A percentile compares a stretch with the other conserved stretches of the same genome.
Evolutionary conservation across 2,329 filamentous ascomycete genomes (phyloP).

Genomic region (Apiospora sp.): DNA sequence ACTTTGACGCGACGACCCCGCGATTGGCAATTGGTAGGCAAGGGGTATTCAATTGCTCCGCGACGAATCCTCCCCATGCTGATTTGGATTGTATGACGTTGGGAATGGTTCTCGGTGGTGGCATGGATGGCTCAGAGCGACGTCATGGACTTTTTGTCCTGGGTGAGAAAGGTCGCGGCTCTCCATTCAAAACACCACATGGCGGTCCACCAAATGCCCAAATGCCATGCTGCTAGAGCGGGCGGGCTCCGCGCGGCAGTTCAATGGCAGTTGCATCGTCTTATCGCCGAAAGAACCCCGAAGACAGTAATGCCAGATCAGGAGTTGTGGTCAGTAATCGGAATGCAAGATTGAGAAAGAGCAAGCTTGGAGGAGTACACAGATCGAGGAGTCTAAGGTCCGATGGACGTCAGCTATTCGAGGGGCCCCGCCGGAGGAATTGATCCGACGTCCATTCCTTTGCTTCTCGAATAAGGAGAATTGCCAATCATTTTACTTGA

Average conservation of each 20-base stretch:
- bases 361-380: neutral
- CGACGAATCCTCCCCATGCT: neutral
- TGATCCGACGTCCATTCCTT: neutral
- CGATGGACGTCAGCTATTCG: neutral
- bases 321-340: neutral
- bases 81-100: conserved; percentile 7
- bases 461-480: no score
- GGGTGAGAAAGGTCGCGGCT: neutral
- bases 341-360: neutral
- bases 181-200: conserved; percentile 12
- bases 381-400: neutral
- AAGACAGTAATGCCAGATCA: neutral
- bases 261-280: neutral
- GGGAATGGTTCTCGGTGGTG: neutral
- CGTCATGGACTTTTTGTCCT: conserved; percentile 17
- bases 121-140: conserved; percentile 18
- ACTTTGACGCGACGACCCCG: neutral
- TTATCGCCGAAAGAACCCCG: neutral
- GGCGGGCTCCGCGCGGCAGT: neutral
- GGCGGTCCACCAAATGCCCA: neutral
- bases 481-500: no score
- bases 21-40: neutral
- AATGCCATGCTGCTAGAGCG: neutral
- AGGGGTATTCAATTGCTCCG: neutral
- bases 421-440: neutral